These are phyloP conservation scores for Aspergillus pseudoviridinutans DNA, from an alignment of 2,329 filamentous ascomycete species.

Conservation along the genomic window DNA sequence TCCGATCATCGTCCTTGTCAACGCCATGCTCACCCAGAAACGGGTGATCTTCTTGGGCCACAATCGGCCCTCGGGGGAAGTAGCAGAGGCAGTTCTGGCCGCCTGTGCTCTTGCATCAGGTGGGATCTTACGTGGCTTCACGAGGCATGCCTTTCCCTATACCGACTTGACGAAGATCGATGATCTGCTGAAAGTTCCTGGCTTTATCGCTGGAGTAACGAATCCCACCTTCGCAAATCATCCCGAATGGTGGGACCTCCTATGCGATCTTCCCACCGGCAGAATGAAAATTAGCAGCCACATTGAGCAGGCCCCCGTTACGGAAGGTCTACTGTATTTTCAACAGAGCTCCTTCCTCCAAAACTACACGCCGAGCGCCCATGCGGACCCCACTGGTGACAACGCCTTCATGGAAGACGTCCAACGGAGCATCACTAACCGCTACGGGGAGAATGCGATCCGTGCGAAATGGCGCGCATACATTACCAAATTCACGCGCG, in stretches of 20 bases:
- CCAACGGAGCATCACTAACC: constrained; percentile 73
- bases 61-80: constrained; percentile 90
- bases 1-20: constrained; percentile 89
- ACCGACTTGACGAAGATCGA: constrained; percentile 98
- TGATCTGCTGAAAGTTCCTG: constrained; percentile 89
- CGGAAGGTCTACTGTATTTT: constrained; percentile 83
- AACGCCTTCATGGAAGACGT: constrained; percentile 84
- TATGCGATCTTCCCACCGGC: constrained; percentile 88
- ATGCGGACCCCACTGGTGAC: constrained; percentile 75
- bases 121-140: constrained; percentile 88
- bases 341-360: constrained; percentile 53
- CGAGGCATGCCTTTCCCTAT: constrained; percentile 93
- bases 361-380: constrained; percentile 21
- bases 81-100: constrained; percentile 96
- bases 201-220: constrained; percentile 96
- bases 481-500: constrained; percentile 88
- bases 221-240: constrained; percentile 95
- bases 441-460: constrained; percentile 85
- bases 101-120: constrained; percentile 91
- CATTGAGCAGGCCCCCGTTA: constrained; percentile 75
- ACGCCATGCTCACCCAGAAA: constrained; percentile 93
- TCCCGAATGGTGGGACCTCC: constrained; percentile 95
- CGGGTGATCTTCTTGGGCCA: constrained; percentile 93
- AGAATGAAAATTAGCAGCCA: constrained; percentile 90
- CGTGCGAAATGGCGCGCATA: constrained; percentile 91